Base-by-base conservation (phyloP, 495 filamentous ascomycete species). In the Hyaloscypha variabilis region DNA sequence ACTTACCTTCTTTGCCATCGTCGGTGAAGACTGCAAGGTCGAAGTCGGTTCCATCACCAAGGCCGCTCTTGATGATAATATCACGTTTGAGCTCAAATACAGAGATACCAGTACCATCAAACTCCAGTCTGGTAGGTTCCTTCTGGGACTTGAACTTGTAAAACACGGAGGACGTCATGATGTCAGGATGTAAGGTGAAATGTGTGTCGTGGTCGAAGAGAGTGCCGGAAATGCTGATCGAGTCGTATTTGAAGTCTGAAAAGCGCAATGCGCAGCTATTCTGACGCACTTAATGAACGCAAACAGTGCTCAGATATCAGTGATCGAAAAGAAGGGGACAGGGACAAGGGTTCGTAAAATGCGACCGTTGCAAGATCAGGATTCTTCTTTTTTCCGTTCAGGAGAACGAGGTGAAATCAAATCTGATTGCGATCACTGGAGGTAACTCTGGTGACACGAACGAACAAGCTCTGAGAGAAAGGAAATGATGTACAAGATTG, bases 81-180 rank as follows among this genome's bases (percentile, higher is more conserved):
- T 97, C 94, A 78, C 94, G 88, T 78, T 99, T 99, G 74, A 98
- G 79, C 77, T 98, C 95, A 80, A 97, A 99, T 71, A 98, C 95
- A 62, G 95, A 96, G 67, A 99, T 97, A 79, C 92, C 92, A 71
- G 95, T 97, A 73, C 95, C 95, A 80, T 99, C 95, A 80, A 99
- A 99, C 71, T 92, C 90, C 65, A 99, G 91, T 74, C 93, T 84
- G 25, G 92, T 90, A 62, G 94, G 91, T 76, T 98, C 96, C 79
- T 94, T 97, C 76, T 95, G 92, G 64, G 94, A 97, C 83, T 97
- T 98, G 90, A 98, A 99, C 81, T 96, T 97, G 90, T 97, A 98
- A 81, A 97, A 97, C 76, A 99, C 94, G 67, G 93, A 97, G 62
- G 96, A 97, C 79, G 94, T 85, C 95, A 99, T 99, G 76, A 72